Evolutionary conservation across 176 grass and related monocot species (phyloP).

Genomic region (Guadua angustifolia): DNA sequence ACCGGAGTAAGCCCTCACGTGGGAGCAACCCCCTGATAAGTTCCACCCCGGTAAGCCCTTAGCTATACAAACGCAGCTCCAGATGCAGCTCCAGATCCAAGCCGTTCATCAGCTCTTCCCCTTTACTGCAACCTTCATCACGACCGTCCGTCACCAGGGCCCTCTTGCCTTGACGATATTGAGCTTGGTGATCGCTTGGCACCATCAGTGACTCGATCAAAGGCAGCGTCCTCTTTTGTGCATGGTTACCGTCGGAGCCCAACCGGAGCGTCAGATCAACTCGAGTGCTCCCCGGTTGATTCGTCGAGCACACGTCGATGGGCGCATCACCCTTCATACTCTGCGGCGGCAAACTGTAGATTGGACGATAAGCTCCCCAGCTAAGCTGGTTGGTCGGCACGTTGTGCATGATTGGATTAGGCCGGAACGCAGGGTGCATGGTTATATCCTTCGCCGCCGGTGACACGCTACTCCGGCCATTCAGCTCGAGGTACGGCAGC

Average conservation of each 20-base stretch:
- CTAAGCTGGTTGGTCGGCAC: too few relatives aligned
- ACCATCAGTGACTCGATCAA: background rate
- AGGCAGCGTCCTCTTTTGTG: background rate
- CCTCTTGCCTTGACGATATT: background rate
- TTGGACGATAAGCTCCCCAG: too few relatives aligned
- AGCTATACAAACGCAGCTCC: background rate
- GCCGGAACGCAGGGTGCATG: background rate
- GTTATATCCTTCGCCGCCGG: background rate
- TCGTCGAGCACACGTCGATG: background rate
- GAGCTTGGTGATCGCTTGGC: background rate
- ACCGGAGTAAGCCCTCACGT: too few relatives aligned
- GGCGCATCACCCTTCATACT: background rate
- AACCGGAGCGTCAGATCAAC: constrained; percentile 5
- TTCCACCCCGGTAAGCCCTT: background rate
- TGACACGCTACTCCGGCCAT: too few relatives aligned
- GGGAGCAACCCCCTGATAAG: background rate
- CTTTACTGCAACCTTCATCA: background rate
- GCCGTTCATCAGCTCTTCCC: background rate
- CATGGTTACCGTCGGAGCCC: background rate
- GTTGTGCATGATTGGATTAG: too few relatives aligned
- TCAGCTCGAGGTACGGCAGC: background rate
- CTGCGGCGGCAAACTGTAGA: too few relatives aligned
- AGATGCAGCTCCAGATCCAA: constrained; percentile 24
- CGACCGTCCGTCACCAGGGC: background rate
- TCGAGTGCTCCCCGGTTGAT: background rate